Evolutionary conservation across 305 asterid genomes (phyloP).

Genomic region (Salvia sclarea): DNA sequence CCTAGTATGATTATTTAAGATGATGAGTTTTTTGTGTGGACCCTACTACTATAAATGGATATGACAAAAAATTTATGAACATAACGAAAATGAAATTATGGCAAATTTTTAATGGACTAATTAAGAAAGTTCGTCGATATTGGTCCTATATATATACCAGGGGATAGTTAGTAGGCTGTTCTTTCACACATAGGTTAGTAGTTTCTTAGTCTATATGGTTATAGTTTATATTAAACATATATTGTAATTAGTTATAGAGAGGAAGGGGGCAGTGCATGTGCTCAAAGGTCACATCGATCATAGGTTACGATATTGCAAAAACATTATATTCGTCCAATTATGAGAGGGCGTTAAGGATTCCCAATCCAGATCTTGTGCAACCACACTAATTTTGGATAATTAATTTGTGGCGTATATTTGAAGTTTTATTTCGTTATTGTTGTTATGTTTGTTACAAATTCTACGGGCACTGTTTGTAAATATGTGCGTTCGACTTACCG

Average conservation of each 20-base stretch:
- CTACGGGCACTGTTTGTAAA: too few species aligned
- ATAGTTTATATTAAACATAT: not conserved
- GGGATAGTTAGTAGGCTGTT: not conserved
- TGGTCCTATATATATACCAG: too few species aligned
- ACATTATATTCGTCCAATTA: constrained; percentile 9
- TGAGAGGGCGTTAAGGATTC: not conserved
- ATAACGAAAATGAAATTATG: too few species aligned
- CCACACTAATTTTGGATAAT: not conserved
- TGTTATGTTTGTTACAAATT: too few species aligned
- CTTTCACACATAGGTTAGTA: not conserved
- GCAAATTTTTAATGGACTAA: too few species aligned
- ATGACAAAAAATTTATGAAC: too few species aligned
- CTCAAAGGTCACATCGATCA: constrained; percentile 40
- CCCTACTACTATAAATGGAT: too few species aligned
- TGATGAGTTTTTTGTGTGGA: too few species aligned
- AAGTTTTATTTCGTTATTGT: not conserved
- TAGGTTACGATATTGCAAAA: constrained; percentile 6
- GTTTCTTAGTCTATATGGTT: not conserved
- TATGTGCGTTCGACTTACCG: too few species aligned
- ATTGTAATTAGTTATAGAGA: not conserved
- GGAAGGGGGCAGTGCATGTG: constrained; percentile 36
- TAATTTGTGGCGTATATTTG: not conserved
- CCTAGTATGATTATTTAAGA: too few species aligned
- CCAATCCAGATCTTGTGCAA: not conserved
- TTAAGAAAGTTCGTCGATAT: too few species aligned